Percentiles rank a stretch among this genome's conserved stretches.
phyloP scores from a whole-genome alignment of 2,329 filamentous ascomycete species.

The Microsporum canis region DNA sequence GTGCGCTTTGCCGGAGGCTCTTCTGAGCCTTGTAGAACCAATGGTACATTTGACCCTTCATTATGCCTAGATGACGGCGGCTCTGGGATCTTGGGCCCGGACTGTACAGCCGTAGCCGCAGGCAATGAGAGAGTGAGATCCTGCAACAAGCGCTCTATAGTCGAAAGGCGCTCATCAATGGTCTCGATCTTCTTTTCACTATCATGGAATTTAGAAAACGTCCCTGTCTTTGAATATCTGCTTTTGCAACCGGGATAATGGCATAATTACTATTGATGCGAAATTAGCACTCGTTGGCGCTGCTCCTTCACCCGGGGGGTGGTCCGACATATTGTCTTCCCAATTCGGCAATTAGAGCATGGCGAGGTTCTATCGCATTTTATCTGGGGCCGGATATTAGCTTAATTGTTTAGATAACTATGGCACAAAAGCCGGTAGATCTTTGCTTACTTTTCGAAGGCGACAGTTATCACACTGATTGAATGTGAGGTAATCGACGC shows the following conservation, averaged over 20 bases:
- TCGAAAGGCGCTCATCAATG: slow-evolving; percentile 40
- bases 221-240: not conserved
- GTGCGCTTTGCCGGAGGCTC: slow-evolving; percentile 15
- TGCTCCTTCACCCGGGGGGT: slow-evolving; percentile 14
- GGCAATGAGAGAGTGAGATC: slow-evolving; percentile 18
- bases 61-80: slow-evolving; percentile 6
- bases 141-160: slow-evolving; percentile 37
- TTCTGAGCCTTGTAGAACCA: slow-evolving; percentile 18
- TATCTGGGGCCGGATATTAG: slow-evolving; percentile 11
- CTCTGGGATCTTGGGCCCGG: slow-evolving; percentile 20
- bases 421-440: not conserved
- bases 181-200: slow-evolving; percentile 45
- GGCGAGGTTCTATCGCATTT: slow-evolving; percentile 15
- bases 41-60: slow-evolving; percentile 6
- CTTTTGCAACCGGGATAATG: not conserved
- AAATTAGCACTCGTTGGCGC: slow-evolving; percentile 15
- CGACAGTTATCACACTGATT: slow-evolving; percentile 16
- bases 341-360: slow-evolving; percentile 14
- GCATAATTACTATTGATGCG: slow-evolving; percentile 15
- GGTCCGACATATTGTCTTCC: slow-evolving; percentile 12
- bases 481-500: not conserved
- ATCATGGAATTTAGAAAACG: slow-evolving; percentile 8
- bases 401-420: not conserved
- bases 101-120: slow-evolving; percentile 12
- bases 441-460: slow-evolving; percentile 12